A percentile compares a stretch with the other conserved stretches of the same genome.
Evolutionary conservation across 2,329 filamentous ascomycete species (phyloP).

Genomic region (Sclerotinia trifoliorum): DNA sequence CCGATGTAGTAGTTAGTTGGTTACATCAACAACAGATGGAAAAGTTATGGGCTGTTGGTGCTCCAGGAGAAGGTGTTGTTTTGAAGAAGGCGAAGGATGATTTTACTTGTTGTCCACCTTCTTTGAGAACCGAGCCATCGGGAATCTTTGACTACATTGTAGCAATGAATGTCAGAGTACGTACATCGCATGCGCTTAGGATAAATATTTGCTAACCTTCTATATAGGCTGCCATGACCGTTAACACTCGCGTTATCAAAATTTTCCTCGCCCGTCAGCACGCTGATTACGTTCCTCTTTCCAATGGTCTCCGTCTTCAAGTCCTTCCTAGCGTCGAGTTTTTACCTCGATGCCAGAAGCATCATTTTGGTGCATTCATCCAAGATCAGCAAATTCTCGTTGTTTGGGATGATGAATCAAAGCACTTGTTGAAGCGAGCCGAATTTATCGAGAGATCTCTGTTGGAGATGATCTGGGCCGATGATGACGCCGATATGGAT

Average conservation of each 20-base stretch:
- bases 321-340: slow-evolving; percentile 57
- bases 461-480: slow-evolving; percentile 58
- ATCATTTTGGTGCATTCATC: slow-evolving; percentile 66
- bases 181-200: slow-evolving; percentile 26
- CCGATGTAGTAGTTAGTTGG: slow-evolving; percentile 63
- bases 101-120: slow-evolving; percentile 52
- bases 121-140: slow-evolving; percentile 46
- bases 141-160: slow-evolving; percentile 51
- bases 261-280: slow-evolving; percentile 53
- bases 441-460: slow-evolving; percentile 52
- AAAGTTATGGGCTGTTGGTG: slow-evolving; percentile 49
- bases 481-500: slow-evolving; percentile 42
- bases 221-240: slow-evolving; percentile 61
- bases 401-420: slow-evolving; percentile 63
- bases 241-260: slow-evolving; percentile 63
- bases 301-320: slow-evolving; percentile 58
- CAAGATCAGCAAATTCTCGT: slow-evolving; percentile 57
- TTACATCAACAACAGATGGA: slow-evolving; percentile 62
- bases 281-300: slow-evolving; percentile 56
- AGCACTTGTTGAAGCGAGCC: slow-evolving; percentile 53
- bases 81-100: slow-evolving; percentile 52
- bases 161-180: slow-evolving; percentile 54
- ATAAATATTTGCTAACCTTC: neutral
- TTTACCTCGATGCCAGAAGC: slow-evolving; percentile 59
- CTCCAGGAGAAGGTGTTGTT: slow-evolving; percentile 53